Percentiles rank a stretch among this genome's conserved stretches.
Conservation (phyloP, 2,329 filamentous ascomycete species). For the Clonostachys byssicola region DNA sequence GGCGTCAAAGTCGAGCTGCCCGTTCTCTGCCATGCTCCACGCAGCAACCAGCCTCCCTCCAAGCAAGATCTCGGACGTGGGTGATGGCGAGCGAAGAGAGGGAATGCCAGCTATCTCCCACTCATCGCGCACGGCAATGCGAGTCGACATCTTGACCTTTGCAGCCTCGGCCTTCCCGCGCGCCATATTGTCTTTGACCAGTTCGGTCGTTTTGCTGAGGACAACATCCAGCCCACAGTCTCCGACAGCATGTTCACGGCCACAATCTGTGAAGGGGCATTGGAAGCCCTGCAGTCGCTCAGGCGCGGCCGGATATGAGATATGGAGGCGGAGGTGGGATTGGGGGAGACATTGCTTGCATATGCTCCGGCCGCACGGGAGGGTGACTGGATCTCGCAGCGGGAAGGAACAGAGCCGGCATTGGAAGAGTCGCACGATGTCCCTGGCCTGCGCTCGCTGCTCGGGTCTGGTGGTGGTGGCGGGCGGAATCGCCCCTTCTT, state of each 20-base stretch:
- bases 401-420: slow-evolving; percentile 71
- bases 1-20: slow-evolving; percentile 50
- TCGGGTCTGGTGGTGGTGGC: slow-evolving; percentile 2
- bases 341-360: slow-evolving; percentile 73
- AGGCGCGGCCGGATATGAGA: slow-evolving; percentile 71
- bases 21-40: slow-evolving; percentile 60
- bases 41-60: slow-evolving; percentile 62
- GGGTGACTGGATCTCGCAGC: slow-evolving; percentile 63
- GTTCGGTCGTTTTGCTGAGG: slow-evolving; percentile 65
- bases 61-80: slow-evolving; percentile 31
- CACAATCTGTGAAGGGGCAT: slow-evolving; percentile 69
- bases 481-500: not conserved
- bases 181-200: slow-evolving; percentile 50
- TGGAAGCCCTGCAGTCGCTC: slow-evolving; percentile 64
- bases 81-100: slow-evolving; percentile 8
- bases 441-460: slow-evolving; percentile 11
- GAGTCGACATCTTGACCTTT: slow-evolving; percentile 22
- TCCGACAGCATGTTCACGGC: slow-evolving; percentile 66
- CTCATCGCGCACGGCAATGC: slow-evolving; percentile 15
- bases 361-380: slow-evolving; percentile 78
- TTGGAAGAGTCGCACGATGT: slow-evolving; percentile 66
- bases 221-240: slow-evolving; percentile 78
- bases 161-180: slow-evolving; percentile 24
- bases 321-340: slow-evolving; percentile 59
- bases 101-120: slow-evolving; percentile 26